Percentiles rank a stretch among this genome's conserved stretches.
These are phyloP conservation scores for Anisodus acutangulus DNA, from an alignment of 257 asterid species.

Conservation along the genomic window DNA sequence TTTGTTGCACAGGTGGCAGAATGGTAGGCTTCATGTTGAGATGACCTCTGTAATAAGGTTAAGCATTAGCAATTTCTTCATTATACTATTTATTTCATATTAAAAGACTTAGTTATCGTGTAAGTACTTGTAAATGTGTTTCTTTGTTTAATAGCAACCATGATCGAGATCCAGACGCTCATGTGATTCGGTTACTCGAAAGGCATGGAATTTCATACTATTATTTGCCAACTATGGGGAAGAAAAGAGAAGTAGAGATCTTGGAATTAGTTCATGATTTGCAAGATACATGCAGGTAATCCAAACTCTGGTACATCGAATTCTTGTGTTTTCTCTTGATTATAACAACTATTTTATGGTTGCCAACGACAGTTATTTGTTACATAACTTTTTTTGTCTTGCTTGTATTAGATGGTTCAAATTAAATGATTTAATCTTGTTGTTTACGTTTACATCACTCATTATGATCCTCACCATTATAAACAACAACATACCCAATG, in stretches of 20 bases:
- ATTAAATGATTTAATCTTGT: too few relatives aligned
- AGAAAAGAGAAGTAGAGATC: constrained; percentile 68
- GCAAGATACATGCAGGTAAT: constrained; percentile 99
- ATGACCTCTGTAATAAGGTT: constrained; percentile 81
- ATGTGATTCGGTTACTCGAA: constrained; percentile 82
- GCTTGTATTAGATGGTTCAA: neutral
- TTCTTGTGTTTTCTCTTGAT: neutral
- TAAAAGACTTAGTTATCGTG: constrained; percentile 15
- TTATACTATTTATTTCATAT: too few relatives aligned
- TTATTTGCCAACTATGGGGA: constrained; percentile 47
- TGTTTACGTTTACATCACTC: too few relatives aligned
- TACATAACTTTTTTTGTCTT: neutral
- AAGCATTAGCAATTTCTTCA: constrained; percentile 24
- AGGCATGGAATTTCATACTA: constrained; percentile 88
- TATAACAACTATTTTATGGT: neutral
- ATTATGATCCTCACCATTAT: constrained; percentile 15
- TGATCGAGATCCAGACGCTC: constrained; percentile 76
- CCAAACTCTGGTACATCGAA: neutral
- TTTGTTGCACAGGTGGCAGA: constrained; percentile 91
- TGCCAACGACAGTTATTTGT: neutral
- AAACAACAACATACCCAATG: too few relatives aligned
- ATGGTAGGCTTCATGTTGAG: constrained; percentile 80
- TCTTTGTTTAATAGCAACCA: constrained; percentile 67
- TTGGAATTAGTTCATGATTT: constrained; percentile 75
- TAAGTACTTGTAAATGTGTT: constrained; percentile 18